Percentiles rank a stretch among this genome's conserved stretches.
Conservation (phyloP, 306 rosid genomes). For the Quillaja saponaria region DNA sequence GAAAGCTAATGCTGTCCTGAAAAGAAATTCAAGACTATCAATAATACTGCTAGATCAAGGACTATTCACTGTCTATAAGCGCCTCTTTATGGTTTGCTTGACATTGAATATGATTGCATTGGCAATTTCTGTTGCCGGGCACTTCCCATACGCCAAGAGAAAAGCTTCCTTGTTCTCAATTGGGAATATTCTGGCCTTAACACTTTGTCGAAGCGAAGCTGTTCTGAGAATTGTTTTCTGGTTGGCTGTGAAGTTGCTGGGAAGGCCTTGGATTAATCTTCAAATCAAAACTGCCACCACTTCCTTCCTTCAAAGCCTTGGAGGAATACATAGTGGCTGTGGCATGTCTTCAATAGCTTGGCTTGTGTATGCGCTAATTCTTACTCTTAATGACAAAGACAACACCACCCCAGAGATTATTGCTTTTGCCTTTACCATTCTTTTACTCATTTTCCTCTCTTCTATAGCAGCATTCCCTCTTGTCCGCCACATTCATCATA, state of each 20-base stretch:
- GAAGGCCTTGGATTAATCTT: constrained; percentile 52
- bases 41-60: constrained; percentile 67
- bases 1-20: constrained; percentile 20
- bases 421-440: constrained; percentile 46
- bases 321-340: constrained; percentile 78
- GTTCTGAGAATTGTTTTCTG: constrained; percentile 48
- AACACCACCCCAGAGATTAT: constrained; percentile 48
- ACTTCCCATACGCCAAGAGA: constrained; percentile 45
- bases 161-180: constrained; percentile 60
- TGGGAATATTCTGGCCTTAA: constrained; percentile 57
- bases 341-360: constrained; percentile 73
- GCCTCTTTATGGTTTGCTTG: constrained; percentile 49
- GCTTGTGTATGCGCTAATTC: constrained; percentile 54
- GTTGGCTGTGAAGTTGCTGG: constrained; percentile 47
- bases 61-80: constrained; percentile 57
- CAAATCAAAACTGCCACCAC: constrained; percentile 51
- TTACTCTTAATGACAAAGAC: constrained; percentile 36
- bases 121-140: constrained; percentile 48
- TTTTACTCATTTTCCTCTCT: constrained; percentile 55
- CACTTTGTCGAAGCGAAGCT: constrained; percentile 62
- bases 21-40: constrained; percentile 40
- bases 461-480: constrained; percentile 71
- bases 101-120: constrained; percentile 45
- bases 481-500: constrained; percentile 70
- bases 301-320: constrained; percentile 69